Conservation (phyloP, 1,284 basidiomycete genomes). For the Clitocybe nebularis region DNA sequence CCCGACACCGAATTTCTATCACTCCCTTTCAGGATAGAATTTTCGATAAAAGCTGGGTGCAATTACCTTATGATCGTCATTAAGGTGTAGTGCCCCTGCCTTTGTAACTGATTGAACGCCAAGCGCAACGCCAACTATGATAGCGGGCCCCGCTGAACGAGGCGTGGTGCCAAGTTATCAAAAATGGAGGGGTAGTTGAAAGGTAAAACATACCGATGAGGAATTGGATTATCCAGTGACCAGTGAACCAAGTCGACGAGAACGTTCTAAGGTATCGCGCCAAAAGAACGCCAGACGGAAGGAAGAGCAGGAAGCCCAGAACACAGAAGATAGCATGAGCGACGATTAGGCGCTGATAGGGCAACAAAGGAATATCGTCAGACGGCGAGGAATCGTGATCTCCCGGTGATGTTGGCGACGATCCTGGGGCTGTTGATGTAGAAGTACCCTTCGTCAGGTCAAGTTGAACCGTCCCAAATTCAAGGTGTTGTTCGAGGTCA, state of each 20-base stretch:
- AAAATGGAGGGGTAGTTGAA: background rate
- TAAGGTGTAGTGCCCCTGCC: slow-evolving; percentile 34
- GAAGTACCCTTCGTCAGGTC: slow-evolving; percentile 36
- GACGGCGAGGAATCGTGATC: slow-evolving; percentile 14
- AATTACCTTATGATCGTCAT: slow-evolving; percentile 49
- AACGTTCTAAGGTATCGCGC: slow-evolving; percentile 56
- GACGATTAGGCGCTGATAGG: slow-evolving; percentile 41
- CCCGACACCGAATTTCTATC: slow-evolving; percentile 51
- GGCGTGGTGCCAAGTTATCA: slow-evolving; percentile 6
- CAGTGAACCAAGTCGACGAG: slow-evolving; percentile 51
- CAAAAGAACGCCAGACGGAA: slow-evolving; percentile 56
- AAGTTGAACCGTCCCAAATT: slow-evolving; percentile 33
- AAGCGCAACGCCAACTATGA: slow-evolving; percentile 47
- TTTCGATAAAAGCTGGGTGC: background rate
- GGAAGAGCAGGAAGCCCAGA: slow-evolving; percentile 53
- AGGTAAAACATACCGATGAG: slow-evolving; percentile 31
- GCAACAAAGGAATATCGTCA: slow-evolving; percentile 26
- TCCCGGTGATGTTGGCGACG: no score
- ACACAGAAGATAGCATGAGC: slow-evolving; percentile 52
- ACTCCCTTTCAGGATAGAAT: slow-evolving; percentile 8
- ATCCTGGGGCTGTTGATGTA: no score
- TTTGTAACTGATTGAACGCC: slow-evolving; percentile 44
- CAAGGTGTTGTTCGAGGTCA: slow-evolving; percentile 37
- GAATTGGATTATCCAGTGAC: slow-evolving; percentile 49
- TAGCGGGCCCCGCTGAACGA: slow-evolving; percentile 40